Conservation (phyloP, 2,329 filamentous ascomycete genomes). For the Colletotrichum acutatum region DNA sequence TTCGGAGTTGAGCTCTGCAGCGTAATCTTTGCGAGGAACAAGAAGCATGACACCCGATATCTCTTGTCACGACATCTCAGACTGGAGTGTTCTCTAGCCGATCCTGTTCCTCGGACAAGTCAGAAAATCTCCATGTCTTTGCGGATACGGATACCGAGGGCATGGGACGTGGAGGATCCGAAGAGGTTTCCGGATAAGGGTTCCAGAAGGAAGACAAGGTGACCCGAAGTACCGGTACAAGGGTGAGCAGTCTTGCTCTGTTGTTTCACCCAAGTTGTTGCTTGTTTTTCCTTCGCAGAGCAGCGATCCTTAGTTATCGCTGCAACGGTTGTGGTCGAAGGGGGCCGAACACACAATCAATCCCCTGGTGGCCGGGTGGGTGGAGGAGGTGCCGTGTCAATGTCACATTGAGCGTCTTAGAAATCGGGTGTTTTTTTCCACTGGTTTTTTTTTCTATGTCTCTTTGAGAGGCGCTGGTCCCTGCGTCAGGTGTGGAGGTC, state of each 20-base stretch:
- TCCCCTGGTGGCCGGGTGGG: background rate
- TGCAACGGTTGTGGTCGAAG: background rate
- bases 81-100: background rate
- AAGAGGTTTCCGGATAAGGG: background rate
- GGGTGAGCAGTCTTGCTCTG: slow-evolving; percentile 20
- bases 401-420: no score
- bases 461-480: slow-evolving; percentile 5
- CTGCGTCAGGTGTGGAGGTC: slow-evolving; percentile 16
- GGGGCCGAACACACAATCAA: background rate
- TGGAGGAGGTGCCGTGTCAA: no score
- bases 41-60: background rate
- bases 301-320: background rate
- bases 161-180: background rate
- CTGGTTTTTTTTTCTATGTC: background rate
- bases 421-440: background rate
- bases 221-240: slow-evolving; percentile 15
- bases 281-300: slow-evolving; percentile 2
- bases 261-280: slow-evolving; percentile 16
- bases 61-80: background rate
- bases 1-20: background rate
- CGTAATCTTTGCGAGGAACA: background rate
- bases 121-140: background rate
- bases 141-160: background rate
- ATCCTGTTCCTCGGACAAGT: background rate
- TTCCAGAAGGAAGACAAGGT: slow-evolving; percentile 1